Evolutionary conservation across 768 basidiomycete species (phyloP).

Genomic region (Crassisporium funariophilum): DNA sequence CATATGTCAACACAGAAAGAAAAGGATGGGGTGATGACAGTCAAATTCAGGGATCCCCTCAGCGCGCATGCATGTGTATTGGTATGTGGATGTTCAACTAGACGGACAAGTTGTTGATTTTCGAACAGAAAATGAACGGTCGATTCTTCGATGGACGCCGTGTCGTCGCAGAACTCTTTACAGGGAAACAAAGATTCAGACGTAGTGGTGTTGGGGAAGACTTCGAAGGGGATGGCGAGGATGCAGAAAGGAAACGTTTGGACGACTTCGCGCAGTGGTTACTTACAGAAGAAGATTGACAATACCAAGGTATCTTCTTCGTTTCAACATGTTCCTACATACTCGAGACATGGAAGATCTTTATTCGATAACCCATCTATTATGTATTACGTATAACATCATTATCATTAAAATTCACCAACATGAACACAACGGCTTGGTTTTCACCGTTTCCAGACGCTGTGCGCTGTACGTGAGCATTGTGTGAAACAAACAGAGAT

Average conservation of each 20-base stretch:
- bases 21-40: constrained; percentile 90
- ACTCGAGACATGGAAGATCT: too few relatives aligned
- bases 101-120: too few relatives aligned
- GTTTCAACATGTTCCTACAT: constrained; percentile 13
- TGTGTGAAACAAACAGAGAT: too few relatives aligned
- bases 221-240: constrained; percentile 62
- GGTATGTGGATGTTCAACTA: constrained; percentile 37
- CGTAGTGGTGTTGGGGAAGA: constrained; percentile 74
- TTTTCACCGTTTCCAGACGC: constrained; percentile 75
- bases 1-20: constrained; percentile 64
- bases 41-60: constrained; percentile 92
- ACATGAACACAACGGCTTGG: constrained; percentile 69
- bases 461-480: too few relatives aligned
- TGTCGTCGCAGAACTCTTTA: constrained; percentile 80
- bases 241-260: constrained; percentile 80
- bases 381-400: constrained; percentile 18
- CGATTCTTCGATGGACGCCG: constrained; percentile 86
- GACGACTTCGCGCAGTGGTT: constrained; percentile 91
- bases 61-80: constrained; percentile 91
- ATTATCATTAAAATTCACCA: constrained; percentile 47
- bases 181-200: constrained; percentile 80
- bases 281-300: constrained; percentile 73
- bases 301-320: background rate
- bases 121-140: constrained; percentile 85
- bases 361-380: too few relatives aligned